These are phyloP conservation scores for Infundibulicybe gibba DNA, from an alignment of 768 basidiomycete species.

Conservation along the genomic window DNA sequence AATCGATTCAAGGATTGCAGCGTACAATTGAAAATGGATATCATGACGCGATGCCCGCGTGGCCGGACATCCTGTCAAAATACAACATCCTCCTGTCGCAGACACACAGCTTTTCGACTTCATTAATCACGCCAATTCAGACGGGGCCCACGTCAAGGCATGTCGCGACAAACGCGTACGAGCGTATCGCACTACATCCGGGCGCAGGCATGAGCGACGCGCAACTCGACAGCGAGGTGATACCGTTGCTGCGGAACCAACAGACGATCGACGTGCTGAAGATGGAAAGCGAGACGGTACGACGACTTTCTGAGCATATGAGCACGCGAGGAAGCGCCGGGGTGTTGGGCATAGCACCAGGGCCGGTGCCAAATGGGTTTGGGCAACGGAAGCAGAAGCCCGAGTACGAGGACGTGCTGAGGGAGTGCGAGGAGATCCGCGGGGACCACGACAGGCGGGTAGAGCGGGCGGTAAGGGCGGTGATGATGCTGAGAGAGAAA, in stretches of 20 bases:
- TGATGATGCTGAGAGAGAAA: slow-evolving; percentile 72
- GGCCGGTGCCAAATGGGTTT: slow-evolving; percentile 17
- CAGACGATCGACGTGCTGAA: slow-evolving; percentile 76
- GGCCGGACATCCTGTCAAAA: slow-evolving; percentile 85
- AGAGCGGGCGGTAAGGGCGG: slow-evolving; percentile 76
- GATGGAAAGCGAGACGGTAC: slow-evolving; percentile 69
- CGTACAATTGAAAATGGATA: slow-evolving; percentile 59
- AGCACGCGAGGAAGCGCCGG: slow-evolving; percentile 51
- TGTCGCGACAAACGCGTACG: slow-evolving; percentile 40
- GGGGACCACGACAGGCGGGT: slow-evolving; percentile 72
- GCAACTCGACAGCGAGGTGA: slow-evolving; percentile 71
- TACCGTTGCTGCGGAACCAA: slow-evolving; percentile 72
- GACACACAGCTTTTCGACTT: slow-evolving; percentile 71
- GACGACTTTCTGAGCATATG: slow-evolving; percentile 67
- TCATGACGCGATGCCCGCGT: slow-evolving; percentile 63
- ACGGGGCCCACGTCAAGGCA: slow-evolving; percentile 4
- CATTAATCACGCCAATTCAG: slow-evolving; percentile 42
- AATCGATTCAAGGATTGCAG: slow-evolving; percentile 65
- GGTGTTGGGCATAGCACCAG: slow-evolving; percentile 30
- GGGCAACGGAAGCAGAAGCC: slow-evolving; percentile 27
- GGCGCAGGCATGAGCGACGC: slow-evolving; percentile 51
- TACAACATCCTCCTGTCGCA: slow-evolving; percentile 84
- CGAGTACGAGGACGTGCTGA: slow-evolving; percentile 60
- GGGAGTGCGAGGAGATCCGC: slow-evolving; percentile 64
- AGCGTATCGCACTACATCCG: slow-evolving; percentile 70